Conservation (phyloP, 2,329 filamentous ascomycete species). For the Sporothrix brunneoviolacea region DNA sequence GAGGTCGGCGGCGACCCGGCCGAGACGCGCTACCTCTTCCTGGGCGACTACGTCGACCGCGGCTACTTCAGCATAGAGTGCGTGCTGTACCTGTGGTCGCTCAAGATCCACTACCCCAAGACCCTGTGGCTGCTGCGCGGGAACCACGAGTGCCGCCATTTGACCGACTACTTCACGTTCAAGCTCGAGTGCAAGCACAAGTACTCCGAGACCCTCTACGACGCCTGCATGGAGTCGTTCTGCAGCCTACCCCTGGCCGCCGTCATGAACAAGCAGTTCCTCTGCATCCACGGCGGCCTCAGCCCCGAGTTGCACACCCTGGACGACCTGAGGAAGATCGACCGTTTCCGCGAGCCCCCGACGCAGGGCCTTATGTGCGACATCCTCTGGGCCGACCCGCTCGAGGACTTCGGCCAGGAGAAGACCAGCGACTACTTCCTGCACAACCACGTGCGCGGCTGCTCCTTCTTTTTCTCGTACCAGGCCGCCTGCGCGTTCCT, state of each 20-base stretch:
- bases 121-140: conserved; percentile 94
- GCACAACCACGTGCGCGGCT: conserved; percentile 96
- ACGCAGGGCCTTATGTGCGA: conserved; percentile 99
- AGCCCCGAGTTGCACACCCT: conserved; percentile 94
- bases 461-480: conserved; percentile 99
- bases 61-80: conserved; percentile 99
- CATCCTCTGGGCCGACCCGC: conserved; percentile 95
- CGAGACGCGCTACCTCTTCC: conserved; percentile 92
- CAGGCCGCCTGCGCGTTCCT: conserved; percentile 94
- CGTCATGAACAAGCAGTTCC: conserved; percentile 99
- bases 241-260: conserved; percentile 88
- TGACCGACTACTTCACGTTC: conserved; percentile 99
- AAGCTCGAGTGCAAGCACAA: conserved; percentile 99
- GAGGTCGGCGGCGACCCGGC: conserved; percentile 95
- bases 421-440: conserved; percentile 97
- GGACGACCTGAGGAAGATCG: conserved; percentile 91
- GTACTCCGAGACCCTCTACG: conserved; percentile 92
- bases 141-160: conserved; percentile 96
- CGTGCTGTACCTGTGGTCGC: conserved; percentile 91
- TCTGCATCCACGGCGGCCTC: conserved; percentile 95
- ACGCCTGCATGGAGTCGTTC: conserved; percentile 98
- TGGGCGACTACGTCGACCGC: conserved; percentile 96
- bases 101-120: conserved; percentile 99
- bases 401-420: conserved; percentile 98
- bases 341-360: conserved; percentile 94